A percentile compares a stretch with the other conserved stretches of the same genome.
Conservation (phyloP, 257 asterid genomes). For the Rehmannia glutinosa region DNA sequence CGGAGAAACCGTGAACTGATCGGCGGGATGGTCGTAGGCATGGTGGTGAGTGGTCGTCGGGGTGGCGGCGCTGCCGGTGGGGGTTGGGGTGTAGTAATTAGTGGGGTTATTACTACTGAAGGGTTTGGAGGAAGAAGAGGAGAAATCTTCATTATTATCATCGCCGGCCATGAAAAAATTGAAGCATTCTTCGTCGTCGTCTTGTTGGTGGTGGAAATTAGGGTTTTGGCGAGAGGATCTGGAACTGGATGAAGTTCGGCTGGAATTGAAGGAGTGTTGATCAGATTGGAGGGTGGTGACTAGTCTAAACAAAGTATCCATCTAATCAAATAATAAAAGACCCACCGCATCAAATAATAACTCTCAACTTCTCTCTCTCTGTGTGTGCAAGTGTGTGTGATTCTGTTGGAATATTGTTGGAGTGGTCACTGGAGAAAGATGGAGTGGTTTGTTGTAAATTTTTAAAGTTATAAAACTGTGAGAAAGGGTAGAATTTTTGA, state of each 20-base stretch:
- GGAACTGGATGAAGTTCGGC: slow-evolving; percentile 77
- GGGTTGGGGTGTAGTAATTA: slow-evolving; percentile 34
- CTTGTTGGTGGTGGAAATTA: slow-evolving; percentile 26
- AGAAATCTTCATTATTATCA: slow-evolving; percentile 66
- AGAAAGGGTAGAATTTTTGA: slow-evolving; percentile 32
- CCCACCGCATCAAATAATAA: slow-evolving; percentile 36
- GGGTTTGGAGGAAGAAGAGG: slow-evolving; percentile 81
- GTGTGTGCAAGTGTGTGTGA: slow-evolving; percentile 21
- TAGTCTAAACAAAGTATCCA: slow-evolving; percentile 96
- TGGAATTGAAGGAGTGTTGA: slow-evolving; percentile 66
- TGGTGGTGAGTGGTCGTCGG: slow-evolving; percentile 36
- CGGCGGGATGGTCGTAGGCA: slow-evolving; percentile 26
- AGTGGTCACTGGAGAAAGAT: slow-evolving; percentile 21
- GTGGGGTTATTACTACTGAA: slow-evolving; percentile 25
- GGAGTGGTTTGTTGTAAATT: slow-evolving; percentile 53
- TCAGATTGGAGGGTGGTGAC: slow-evolving; percentile 78
- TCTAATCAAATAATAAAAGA: slow-evolving; percentile 34
- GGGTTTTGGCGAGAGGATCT: slow-evolving; percentile 58
- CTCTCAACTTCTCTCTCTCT: no score
- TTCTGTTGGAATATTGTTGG: slow-evolving; percentile 30
- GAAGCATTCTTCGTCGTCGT: slow-evolving; percentile 88
- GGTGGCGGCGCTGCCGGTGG: slow-evolving; percentile 34
- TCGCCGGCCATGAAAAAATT: slow-evolving; percentile 73
- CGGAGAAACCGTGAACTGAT: slow-evolving; percentile 38
- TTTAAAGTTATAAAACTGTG: no score